Evolutionary conservation across 495 filamentous ascomycete genomes (phyloP).

Genomic region (Penicillium atrosanguineum): DNA sequence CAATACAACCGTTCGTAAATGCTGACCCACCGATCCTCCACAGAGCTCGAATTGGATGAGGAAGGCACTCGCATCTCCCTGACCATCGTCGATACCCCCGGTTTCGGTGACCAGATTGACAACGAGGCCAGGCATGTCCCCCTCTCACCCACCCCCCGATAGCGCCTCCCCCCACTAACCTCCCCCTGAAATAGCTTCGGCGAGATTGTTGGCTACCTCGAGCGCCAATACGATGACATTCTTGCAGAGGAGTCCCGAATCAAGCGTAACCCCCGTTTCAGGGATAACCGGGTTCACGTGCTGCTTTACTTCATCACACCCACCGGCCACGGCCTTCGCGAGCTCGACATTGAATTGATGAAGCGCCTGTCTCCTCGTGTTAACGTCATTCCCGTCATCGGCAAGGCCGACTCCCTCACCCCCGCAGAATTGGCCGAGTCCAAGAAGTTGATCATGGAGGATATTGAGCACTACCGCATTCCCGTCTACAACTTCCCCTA

Average conservation of each 20-base stretch:
- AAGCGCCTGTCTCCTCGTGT: conserved; percentile 96
- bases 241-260: conserved; percentile 98
- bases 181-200: conserved; percentile 63
- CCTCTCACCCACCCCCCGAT: background rate
- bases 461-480: conserved; percentile 99
- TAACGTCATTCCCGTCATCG: conserved; percentile 98
- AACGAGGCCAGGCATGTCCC: conserved; percentile 87
- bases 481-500: conserved; percentile 99
- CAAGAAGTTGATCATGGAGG: conserved; percentile 99
- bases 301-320: conserved; percentile 99
- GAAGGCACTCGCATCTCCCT: conserved; percentile 97
- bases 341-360: conserved; percentile 99
- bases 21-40: conserved; percentile 5
- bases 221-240: conserved; percentile 99
- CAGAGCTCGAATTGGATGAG: conserved; percentile 95
- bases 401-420: conserved; percentile 95
- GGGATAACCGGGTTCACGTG: conserved; percentile 97
- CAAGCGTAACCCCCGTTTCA: conserved; percentile 99
- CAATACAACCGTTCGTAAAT: background rate
- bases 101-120: conserved; percentile 98
- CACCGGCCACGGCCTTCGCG: conserved; percentile 95
- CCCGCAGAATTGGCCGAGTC: conserved; percentile 96
- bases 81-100: conserved; percentile 97
- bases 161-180: conserved; percentile 22
- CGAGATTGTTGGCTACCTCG: conserved; percentile 95